phyloP scores from a whole-genome alignment of 257 asterid species.

The Fraxinus pennsylvanica region DNA sequence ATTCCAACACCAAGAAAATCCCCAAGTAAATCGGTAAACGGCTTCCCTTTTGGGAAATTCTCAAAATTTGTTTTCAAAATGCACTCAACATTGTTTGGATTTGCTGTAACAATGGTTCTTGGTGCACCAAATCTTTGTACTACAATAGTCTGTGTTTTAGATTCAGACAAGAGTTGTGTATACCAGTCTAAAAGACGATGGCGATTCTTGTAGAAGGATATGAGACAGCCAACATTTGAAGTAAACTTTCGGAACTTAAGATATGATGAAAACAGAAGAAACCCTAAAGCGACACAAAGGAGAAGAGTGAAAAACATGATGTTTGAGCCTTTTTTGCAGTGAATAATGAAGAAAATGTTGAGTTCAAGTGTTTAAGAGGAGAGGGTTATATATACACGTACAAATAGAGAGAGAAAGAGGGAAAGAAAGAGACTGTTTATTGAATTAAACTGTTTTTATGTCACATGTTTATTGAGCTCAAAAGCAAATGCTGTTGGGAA shows the following conservation, averaged over 20 bases:
- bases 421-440: background rate
- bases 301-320: slow-evolving; percentile 6
- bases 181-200: slow-evolving; percentile 62
- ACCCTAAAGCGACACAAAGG: slow-evolving; percentile 3
- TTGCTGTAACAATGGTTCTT: slow-evolving; percentile 51
- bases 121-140: slow-evolving; percentile 57
- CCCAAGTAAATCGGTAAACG: slow-evolving; percentile 47
- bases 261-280: slow-evolving; percentile 2
- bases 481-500: background rate
- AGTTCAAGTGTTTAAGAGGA: background rate
- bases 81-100: slow-evolving; percentile 55
- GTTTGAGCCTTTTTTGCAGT: background rate
- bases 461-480: background rate
- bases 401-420: too few species aligned
- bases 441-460: background rate
- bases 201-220: slow-evolving; percentile 63
- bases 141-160: slow-evolving; percentile 47
- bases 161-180: slow-evolving; percentile 48
- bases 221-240: slow-evolving; percentile 39
- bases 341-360: background rate
- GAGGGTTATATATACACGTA: background rate
- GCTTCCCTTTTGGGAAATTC: slow-evolving; percentile 63
- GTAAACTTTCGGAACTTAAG: slow-evolving; percentile 11
- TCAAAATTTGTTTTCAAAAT: slow-evolving; percentile 51
- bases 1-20: slow-evolving; percentile 67